Conservation (phyloP, 2,329 filamentous ascomycete genomes). For the Curvularia sp. region DNA sequence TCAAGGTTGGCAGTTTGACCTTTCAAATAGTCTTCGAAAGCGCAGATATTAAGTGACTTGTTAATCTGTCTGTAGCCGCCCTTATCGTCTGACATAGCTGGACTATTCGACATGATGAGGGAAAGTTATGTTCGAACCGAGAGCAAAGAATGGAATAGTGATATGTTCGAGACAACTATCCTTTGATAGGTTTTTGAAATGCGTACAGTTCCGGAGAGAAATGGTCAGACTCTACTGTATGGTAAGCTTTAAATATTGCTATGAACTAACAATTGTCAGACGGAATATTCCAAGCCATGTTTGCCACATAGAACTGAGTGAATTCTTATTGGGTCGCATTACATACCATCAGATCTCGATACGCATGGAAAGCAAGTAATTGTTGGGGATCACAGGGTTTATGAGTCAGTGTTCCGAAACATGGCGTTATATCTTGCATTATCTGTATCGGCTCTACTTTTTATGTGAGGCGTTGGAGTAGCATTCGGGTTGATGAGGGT, state of each 20-base stretch:
- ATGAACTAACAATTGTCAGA: neutral
- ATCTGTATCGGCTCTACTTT: neutral
- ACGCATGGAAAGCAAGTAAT: neutral
- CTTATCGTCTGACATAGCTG: constrained; percentile 20
- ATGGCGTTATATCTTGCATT: neutral
- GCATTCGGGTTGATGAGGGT: constrained; percentile 33
- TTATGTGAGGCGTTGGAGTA: constrained; percentile 55
- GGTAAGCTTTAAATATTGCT: neutral
- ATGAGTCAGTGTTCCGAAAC: neutral
- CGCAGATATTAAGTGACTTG: constrained; percentile 57
- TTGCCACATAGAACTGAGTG: neutral
- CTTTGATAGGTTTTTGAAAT: neutral
- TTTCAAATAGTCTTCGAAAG: constrained; percentile 58
- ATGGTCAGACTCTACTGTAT: neutral
- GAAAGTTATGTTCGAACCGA: constrained; percentile 17
- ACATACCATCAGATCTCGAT: neutral
- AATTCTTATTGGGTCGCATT: neutral
- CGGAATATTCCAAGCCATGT: neutral
- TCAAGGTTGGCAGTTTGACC: constrained; percentile 50
- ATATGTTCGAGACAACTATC: neutral
- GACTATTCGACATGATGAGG: constrained; percentile 58
- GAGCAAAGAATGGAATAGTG: neutral
- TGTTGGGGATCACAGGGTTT: neutral
- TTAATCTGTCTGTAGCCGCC: constrained; percentile 57
- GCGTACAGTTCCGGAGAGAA: neutral